Conservation (phyloP, 345 rosid species). For the Ceriops zippeliana region DNA sequence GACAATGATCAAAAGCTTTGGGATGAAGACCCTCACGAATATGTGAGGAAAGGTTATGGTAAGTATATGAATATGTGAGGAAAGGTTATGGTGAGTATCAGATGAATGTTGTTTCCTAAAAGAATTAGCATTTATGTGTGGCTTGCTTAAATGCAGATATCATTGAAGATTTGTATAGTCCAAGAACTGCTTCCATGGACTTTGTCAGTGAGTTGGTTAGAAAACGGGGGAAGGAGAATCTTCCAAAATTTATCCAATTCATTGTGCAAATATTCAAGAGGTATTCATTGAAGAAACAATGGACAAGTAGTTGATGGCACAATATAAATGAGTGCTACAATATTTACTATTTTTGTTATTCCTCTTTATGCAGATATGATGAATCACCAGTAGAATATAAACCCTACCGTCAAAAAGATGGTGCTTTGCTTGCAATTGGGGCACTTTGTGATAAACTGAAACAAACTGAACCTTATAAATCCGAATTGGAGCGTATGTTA, state of each 20-base stretch:
- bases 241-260: constrained; percentile 84
- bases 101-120: neutral
- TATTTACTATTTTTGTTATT: neutral
- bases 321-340: neutral
- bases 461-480: constrained; percentile 90
- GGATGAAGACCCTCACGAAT: constrained; percentile 99
- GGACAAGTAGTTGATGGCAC: neutral
- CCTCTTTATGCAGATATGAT: constrained; percentile 52
- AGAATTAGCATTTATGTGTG: constrained; percentile 4
- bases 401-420: constrained; percentile 90
- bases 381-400: constrained; percentile 70
- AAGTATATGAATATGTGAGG: constrained; percentile 94
- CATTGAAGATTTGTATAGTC: constrained; percentile 98
- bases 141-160: constrained; percentile 59
- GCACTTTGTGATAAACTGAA: constrained; percentile 95
- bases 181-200: constrained; percentile 95
- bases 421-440: constrained; percentile 97
- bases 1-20: constrained; percentile 97
- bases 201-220: constrained; percentile 95
- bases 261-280: constrained; percentile 74
- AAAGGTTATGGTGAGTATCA: constrained; percentile 92
- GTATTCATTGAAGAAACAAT: constrained; percentile 32
- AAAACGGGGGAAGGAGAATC: constrained; percentile 91
- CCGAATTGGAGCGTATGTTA: constrained; percentile 89
- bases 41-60: constrained; percentile 99